phyloP scores from a whole-genome alignment of 2,329 filamentous ascomycete genomes.

The Orbilia quercus region DNA sequence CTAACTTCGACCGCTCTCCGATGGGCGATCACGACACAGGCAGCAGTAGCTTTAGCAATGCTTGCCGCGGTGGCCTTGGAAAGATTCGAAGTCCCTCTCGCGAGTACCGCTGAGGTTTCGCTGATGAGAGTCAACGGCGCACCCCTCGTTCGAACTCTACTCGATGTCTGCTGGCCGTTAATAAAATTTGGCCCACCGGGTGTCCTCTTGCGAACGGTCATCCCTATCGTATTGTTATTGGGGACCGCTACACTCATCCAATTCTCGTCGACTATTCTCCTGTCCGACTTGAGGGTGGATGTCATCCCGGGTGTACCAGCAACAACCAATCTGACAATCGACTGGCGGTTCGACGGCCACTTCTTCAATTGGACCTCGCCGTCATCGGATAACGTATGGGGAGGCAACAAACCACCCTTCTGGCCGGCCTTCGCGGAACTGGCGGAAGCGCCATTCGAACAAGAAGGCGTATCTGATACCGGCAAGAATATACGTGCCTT shows the following conservation, averaged over 20 bases:
- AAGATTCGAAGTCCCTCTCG: constrained; percentile 30
- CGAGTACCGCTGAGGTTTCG: constrained; percentile 15
- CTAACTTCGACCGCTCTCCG: constrained; percentile 28
- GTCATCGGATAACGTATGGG: constrained; percentile 13
- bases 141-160: constrained; percentile 15
- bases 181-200: constrained; percentile 18
- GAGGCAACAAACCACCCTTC: constrained; percentile 19
- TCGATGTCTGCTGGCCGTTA: constrained; percentile 24
- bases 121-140: constrained; percentile 36
- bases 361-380: constrained; percentile 18
- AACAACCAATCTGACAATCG: constrained; percentile 16
- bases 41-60: constrained; percentile 28
- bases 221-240: constrained; percentile 22
- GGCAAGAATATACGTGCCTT: constrained; percentile 27
- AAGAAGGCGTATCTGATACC: constrained; percentile 21
- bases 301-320: constrained; percentile 12
- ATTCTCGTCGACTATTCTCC: constrained; percentile 25
- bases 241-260: constrained; percentile 21
- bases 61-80: constrained; percentile 23
- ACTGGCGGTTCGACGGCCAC: constrained; percentile 26
- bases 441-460: constrained; percentile 17
- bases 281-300: constrained; percentile 12
- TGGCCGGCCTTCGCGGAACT: constrained; percentile 33
- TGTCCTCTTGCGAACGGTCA: constrained; percentile 15
- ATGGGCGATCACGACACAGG: constrained; percentile 26